phyloP scores from a whole-genome alignment of 345 rosid species.

The Populus nigra region DNA sequence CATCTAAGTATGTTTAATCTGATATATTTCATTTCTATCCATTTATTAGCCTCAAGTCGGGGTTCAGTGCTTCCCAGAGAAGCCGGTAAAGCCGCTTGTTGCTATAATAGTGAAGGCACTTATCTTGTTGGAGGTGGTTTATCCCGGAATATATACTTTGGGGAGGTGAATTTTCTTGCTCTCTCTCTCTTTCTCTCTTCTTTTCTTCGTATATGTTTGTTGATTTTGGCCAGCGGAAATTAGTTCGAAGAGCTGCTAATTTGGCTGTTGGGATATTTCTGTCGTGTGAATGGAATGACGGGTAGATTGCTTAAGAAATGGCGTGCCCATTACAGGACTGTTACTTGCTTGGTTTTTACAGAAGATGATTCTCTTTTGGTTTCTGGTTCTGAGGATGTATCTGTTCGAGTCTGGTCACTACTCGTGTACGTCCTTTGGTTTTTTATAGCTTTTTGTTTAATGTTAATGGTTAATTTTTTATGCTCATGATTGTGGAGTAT shows the following conservation, averaged over 20 bases:
- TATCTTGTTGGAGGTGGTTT: constrained; percentile 77
- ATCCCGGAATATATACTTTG: constrained; percentile 64
- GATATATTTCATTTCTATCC: not conserved
- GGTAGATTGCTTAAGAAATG: constrained; percentile 79
- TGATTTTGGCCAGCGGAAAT: not conserved
- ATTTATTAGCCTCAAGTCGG: constrained; percentile 64
- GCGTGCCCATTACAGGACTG: constrained; percentile 70
- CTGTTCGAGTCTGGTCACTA: constrained; percentile 82
- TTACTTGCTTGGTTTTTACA: constrained; percentile 72
- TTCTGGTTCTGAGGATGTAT: constrained; percentile 83
- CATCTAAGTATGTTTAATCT: not conserved
- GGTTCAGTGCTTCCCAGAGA: constrained; percentile 72
- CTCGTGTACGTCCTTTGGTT: constrained; percentile 39
- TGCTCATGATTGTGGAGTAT: not conserved
- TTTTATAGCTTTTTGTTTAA: not conserved
- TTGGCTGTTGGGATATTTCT: not conserved
- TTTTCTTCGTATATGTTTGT: not conserved
- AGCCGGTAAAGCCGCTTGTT: constrained; percentile 60
- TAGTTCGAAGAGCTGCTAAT: not conserved
- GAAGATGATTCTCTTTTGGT: constrained; percentile 70
- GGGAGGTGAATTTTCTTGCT: constrained; percentile 58
- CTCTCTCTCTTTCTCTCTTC: not conserved
- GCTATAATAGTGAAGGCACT: constrained; percentile 69
- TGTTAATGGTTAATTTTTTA: not conserved
- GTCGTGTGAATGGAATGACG: constrained; percentile 15